Evolutionary conservation across 345 rosid genomes (phyloP).

Genomic region (Sisymbrium altissimum): DNA sequence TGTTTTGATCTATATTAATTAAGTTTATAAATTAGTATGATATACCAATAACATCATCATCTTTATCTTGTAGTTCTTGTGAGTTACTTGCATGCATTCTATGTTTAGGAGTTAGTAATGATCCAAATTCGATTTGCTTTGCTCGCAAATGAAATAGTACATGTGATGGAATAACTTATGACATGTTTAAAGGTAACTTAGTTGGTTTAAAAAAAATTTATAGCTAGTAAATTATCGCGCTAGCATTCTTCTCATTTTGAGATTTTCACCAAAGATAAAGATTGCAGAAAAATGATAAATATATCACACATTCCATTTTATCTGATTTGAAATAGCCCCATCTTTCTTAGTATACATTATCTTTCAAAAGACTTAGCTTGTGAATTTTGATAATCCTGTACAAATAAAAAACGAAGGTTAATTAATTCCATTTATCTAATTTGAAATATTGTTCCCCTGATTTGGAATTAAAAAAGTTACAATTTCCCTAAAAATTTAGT

Average conservation of each 20-base stretch:
- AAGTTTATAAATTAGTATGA: background rate
- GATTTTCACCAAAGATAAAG: too few species aligned
- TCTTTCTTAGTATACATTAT: too few species aligned
- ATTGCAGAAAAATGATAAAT: too few species aligned
- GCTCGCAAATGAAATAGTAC: background rate
- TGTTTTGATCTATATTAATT: background rate
- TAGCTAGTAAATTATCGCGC: background rate
- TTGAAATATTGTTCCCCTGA: too few species aligned
- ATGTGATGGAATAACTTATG: background rate
- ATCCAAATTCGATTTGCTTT: background rate
- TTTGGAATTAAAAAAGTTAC: too few species aligned
- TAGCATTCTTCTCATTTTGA: too few species aligned
- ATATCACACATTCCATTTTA: background rate
- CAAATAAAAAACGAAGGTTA: too few species aligned
- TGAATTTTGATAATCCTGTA: background rate
- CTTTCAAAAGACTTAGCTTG: background rate
- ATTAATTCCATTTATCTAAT: too few species aligned
- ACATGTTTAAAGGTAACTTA: background rate
- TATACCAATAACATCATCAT: background rate
- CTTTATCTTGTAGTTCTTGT: background rate
- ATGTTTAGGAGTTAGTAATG: background rate
- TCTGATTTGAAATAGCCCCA: too few species aligned
- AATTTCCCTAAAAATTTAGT: too few species aligned
- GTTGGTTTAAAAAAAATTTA: background rate
- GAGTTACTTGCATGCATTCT: background rate